Evolutionary conservation across 1,284 basidiomycete species (phyloP), one percentile per base, ranked within the genome.

Genomic region (Ceratorhiza oryzae-sativae): DNA sequence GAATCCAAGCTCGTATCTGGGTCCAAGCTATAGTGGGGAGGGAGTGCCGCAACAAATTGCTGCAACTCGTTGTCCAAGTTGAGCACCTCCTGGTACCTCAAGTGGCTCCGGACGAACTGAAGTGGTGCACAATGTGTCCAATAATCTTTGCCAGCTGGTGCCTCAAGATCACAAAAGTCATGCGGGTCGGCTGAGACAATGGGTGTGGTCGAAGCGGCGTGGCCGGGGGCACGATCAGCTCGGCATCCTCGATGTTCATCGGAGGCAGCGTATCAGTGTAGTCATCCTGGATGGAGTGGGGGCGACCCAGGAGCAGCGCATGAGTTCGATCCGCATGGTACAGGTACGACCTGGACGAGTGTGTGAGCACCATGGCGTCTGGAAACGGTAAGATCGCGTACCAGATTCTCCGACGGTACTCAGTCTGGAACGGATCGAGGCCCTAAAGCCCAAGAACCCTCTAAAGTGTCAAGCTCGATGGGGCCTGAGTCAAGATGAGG

Each of bases 291-390:
- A 95, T 94, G 18, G 90, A 90, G 72, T 93, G 91, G 2, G 96
- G 95, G 73, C 95, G 86, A 42, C 95, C 95, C 15, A 98, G 84
- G 8, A 95, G 92, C 75, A 98, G 84, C n/a, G 93, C 93, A 79
- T 93, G 94, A 1, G 93, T 94, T 55, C 94, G 88, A 80, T 98
- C 95, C 2, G 93, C 93, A 78, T 97, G 94, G 78, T 95, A 97
- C 3, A 97, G 84, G 79, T 96, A 94, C 10, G 93, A 92, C 91
- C 90, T 92, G 32, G 62, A 67, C 41, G 46, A 70, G 9, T n/a
- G n/a, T 72, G 56, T 71, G 45, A 45, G 48, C 9, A 30, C 9
- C 34, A n/a, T 48, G 72, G 46, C 23, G 30, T 45, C 45, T 48
- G 30, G 39, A 55, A 49, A 13, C 2, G 48, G 18, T n/a, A n/a